phyloP scores from a whole-genome alignment of 2,329 filamentous ascomycete species.

The Fusarium protoensiforme region DNA sequence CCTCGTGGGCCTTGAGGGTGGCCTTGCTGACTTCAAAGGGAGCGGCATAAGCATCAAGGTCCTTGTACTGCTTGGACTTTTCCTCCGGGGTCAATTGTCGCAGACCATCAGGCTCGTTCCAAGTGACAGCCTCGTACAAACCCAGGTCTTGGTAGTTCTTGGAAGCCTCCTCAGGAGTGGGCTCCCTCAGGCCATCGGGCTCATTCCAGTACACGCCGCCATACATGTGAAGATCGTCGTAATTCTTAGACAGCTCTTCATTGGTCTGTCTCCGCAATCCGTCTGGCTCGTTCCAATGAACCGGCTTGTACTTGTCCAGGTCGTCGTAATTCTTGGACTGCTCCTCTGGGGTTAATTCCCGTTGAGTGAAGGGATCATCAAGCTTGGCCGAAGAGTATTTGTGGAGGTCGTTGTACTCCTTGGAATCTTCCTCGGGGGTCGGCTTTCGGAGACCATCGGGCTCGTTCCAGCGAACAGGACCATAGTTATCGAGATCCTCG shows the following conservation, averaged over 20 bases:
- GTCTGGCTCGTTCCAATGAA: slow-evolving; percentile 50
- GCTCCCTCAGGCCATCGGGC: slow-evolving; percentile 44
- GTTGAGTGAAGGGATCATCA: slow-evolving; percentile 43
- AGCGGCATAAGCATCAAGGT: slow-evolving; percentile 50
- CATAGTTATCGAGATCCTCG: slow-evolving; percentile 52
- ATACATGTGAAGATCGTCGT: slow-evolving; percentile 51
- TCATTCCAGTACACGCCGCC: slow-evolving; percentile 45
- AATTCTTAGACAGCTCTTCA: slow-evolving; percentile 51
- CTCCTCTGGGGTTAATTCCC: slow-evolving; percentile 47
- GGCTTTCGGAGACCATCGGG: slow-evolving; percentile 35
- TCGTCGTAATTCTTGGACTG: slow-evolving; percentile 53
- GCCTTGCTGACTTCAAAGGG: slow-evolving; percentile 50
- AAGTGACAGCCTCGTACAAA: slow-evolving; percentile 49
- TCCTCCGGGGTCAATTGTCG: slow-evolving; percentile 44
- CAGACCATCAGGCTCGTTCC: slow-evolving; percentile 47
- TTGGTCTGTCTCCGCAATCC: slow-evolving; percentile 43
- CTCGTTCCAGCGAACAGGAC: slow-evolving; percentile 47
- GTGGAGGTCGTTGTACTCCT: slow-evolving; percentile 52
- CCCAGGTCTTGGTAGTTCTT: slow-evolving; percentile 55
- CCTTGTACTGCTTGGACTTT: slow-evolving; percentile 46
- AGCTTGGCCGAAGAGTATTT: slow-evolving; percentile 46
- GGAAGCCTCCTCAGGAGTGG: slow-evolving; percentile 47
- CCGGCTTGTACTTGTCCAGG: slow-evolving; percentile 51
- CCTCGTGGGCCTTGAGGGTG: slow-evolving; percentile 42
- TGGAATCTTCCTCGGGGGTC: slow-evolving; percentile 42